A percentile compares a stretch with the other conserved stretches of the same genome.
These are phyloP conservation scores for Coemansia aciculifera DNA, from an alignment of 192 early-diverging fungal species.

Conservation along the genomic window DNA sequence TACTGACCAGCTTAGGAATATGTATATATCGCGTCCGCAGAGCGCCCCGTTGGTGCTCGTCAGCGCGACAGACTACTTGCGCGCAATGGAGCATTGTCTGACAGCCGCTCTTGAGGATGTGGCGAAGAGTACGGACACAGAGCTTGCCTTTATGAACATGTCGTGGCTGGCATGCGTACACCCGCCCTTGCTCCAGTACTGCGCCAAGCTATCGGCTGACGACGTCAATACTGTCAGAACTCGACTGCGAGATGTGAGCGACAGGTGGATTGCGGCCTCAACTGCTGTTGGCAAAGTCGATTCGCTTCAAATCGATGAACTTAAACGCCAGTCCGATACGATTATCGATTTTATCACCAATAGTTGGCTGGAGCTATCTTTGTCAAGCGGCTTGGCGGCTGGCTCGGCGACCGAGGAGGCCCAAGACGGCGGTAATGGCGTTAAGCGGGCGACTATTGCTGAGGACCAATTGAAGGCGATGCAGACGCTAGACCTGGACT, in stretches of 20 bases:
- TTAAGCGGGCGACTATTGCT: constrained; percentile 13
- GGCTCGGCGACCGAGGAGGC: not conserved
- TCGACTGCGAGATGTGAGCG: not conserved
- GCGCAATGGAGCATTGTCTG: constrained; percentile 17
- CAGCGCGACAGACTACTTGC: constrained; percentile 13
- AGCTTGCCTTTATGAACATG: not conserved
- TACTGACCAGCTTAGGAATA: constrained; percentile 12
- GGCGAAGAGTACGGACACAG: not conserved
- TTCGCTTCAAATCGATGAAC: not conserved
- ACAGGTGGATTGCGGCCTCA: constrained; percentile 9
- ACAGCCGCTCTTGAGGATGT: not conserved
- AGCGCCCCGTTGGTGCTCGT: not conserved
- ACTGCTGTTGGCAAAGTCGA: not conserved
- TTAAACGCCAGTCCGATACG: constrained; percentile 5
- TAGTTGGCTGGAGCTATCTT: not conserved
- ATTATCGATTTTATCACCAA: constrained; percentile 17
- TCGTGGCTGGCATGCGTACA: constrained; percentile 24
- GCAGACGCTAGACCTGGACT: constrained; percentile 10
- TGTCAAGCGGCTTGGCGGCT: not conserved
- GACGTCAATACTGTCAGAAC: not conserved
- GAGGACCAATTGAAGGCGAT: constrained; percentile 22
- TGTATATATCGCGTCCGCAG: constrained; percentile 15
- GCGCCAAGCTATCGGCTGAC: constrained; percentile 2
- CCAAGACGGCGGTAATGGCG: not conserved
- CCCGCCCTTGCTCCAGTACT: constrained; percentile 21